Evolutionary conservation across 148 eudicot species (phyloP).

Genomic region (Silene conica): DNA sequence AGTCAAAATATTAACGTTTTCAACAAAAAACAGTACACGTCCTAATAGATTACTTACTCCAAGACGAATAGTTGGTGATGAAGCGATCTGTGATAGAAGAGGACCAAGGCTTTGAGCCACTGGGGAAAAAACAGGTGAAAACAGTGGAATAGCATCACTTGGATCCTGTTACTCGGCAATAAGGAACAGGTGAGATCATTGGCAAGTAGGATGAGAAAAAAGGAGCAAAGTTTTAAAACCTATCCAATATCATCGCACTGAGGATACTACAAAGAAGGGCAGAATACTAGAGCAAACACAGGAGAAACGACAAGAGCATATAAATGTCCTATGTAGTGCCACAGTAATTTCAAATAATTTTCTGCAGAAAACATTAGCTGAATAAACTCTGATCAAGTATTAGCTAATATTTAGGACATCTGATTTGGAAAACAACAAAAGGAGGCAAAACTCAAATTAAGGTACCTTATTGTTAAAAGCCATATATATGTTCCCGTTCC

Average conservation of each 20-base stretch:
- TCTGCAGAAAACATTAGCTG: neutral
- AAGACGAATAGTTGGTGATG: constrained; percentile 73
- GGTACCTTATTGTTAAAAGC: constrained; percentile 89
- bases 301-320: neutral
- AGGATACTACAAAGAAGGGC: neutral
- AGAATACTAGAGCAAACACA: neutral
- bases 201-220: neutral
- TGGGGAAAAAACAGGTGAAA: constrained; percentile 85
- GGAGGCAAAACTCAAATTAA: constrained; percentile 3
- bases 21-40: constrained; percentile 6
- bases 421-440: neutral
- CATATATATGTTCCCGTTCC: constrained; percentile 78
- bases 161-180: constrained; percentile 56
- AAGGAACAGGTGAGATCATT: constrained; percentile 14
- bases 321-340: neutral
- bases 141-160: constrained; percentile 71
- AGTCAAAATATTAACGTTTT: neutral
- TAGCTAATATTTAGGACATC: neutral
- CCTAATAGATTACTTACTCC: constrained; percentile 63
- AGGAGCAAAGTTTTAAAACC: neutral
- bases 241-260: neutral
- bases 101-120: constrained; percentile 87
- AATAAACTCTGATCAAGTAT: neutral
- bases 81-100: constrained; percentile 65
- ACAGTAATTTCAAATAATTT: neutral